Base-by-base conservation (phyloP, 495 filamentous ascomycete genomes). In the Penicillium flavigenum region DNA sequence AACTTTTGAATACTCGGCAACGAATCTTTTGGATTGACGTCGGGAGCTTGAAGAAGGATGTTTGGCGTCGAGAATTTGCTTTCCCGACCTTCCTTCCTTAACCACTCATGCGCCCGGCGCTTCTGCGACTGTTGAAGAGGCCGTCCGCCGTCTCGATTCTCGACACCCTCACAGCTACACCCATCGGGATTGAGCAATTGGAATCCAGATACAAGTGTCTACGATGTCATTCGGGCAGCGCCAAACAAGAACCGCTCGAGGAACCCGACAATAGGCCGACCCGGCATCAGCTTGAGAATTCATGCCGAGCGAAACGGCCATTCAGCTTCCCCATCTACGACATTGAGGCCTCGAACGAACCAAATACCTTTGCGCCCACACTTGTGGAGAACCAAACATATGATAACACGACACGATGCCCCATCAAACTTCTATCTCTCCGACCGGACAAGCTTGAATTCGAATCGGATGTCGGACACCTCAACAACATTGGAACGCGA, bases 41-140 rank as follows among this genome's bases (percentile, higher is more conserved):
- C 46, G 42, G 53, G 49, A 41, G 22, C 27, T 59, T 17, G 59
- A 45, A 57, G 56, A 58, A 72, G 63, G 66, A 75, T 75, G 70
- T 56, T 71, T 54, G 63, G 56, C 56, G 36, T 46, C 51, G 45
- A 51, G 29, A 55, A 41, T 29, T 47, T 48, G 60, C 53, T 53
- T 55, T 57, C 47, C 45, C 49, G 60, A 58, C 52, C 48, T 47
- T 52, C 46, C 26, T 57, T 52, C 48, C 57, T 59, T 65, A 60
- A 64, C 56, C 51, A 63, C 68, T 51, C 58, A 83, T 83, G 80
- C 76, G 79, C 62, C 79, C 78, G 70, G 78, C 79, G 70, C 68
- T 81, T 68, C 73, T 78, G 70, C 75, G 78, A 74, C 68, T 83
- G 53, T 67, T 81, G 70, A 74, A 74, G 71, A 76, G 79, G 74